Evolutionary conservation across 805 yeast species (phyloP), one percentile per base, ranked within the genome.

Genomic region (Yamadazyma phyllophila): DNA sequence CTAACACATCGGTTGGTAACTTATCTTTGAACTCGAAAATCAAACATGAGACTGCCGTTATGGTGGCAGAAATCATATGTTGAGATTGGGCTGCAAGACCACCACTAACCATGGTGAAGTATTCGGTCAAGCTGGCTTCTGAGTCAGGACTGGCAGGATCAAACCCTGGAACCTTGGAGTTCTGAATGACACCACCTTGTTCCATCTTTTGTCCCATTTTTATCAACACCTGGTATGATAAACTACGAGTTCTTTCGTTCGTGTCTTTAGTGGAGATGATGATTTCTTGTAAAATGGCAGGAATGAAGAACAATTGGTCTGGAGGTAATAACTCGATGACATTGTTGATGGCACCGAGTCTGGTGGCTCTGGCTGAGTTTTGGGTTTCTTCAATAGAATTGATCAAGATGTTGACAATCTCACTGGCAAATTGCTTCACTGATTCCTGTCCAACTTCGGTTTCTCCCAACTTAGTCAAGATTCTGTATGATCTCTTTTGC

Each of bases 21-120:
- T 73, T 69, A 44, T 79, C 79, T 56, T 84, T 84, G 69, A 88
- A 95, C 66, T 94, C 97, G 65, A 82, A 92, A 33, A 94, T 75
- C 37, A 92, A 69, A 60, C 97, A 84, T 37, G 96, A 83, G 44
- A 92, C 72, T 0, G 97, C 95, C 6, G 96, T 90, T 56, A 94
- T 82, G 36, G 76, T 58, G n/a, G 98, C 97, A 58, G 96, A 88
- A 27, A 94, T 87, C 97, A 92, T 92, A 69, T 92, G 96, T 30
- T 95, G 92, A 26, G 94, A 79, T 53, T 86, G 83, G 46, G 97
- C 97, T 31, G 94, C 97, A 54, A 95, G 74, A 71, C 99, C 99
- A 26, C 97, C 99, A 65, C 92, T 81, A 26, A 92, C 85, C 85
- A 94, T 88, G 26, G 95, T 89, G 71, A 92, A 88, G 61, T 76